These are phyloP conservation scores for Blumeria graminis DNA, from an alignment of 2,329 filamentous ascomycete species.

Conservation along the genomic window DNA sequence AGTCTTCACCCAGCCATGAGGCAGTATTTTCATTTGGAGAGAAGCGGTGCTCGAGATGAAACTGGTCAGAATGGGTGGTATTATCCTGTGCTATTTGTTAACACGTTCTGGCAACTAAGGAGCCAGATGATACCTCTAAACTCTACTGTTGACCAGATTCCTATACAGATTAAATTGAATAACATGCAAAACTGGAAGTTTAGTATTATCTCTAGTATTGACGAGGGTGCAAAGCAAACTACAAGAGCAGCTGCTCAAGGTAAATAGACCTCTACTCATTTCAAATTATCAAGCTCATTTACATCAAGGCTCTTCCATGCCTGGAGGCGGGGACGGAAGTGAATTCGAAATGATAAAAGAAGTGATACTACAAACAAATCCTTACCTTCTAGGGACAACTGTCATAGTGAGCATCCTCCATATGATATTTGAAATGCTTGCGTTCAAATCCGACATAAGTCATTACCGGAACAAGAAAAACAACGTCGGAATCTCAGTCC, in stretches of 20 bases:
- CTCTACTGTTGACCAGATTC: conserved; percentile 60
- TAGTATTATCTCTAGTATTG: conserved; percentile 57
- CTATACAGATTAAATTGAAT: conserved; percentile 61
- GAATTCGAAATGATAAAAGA: conserved; percentile 97
- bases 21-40: conserved; percentile 58
- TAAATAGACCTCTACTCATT: conserved; percentile 18
- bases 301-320: conserved; percentile 17
- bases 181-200: conserved; percentile 82
- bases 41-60: conserved; percentile 57
- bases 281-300: conserved; percentile 3
- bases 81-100: conserved; percentile 69
- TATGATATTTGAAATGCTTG: conserved; percentile 84
- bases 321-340: conserved; percentile 62
- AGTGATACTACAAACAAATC: conserved; percentile 80
- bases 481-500: conserved; percentile 85
- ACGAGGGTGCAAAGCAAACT: conserved; percentile 67
- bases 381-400: conserved; percentile 69
- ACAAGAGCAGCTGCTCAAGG: conserved; percentile 52
- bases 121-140: conserved; percentile 83
- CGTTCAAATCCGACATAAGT: conserved; percentile 91
- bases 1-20: conserved; percentile 48
- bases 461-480: conserved; percentile 99
- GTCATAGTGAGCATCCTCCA: conserved; percentile 68
- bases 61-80: conserved; percentile 86
- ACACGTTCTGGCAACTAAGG: conserved; percentile 92